Percentiles rank a stretch among this genome's conserved stretches.
Conservation (phyloP, 1,284 basidiomycete genomes). For the Afroboletus lepidellus region DNA sequence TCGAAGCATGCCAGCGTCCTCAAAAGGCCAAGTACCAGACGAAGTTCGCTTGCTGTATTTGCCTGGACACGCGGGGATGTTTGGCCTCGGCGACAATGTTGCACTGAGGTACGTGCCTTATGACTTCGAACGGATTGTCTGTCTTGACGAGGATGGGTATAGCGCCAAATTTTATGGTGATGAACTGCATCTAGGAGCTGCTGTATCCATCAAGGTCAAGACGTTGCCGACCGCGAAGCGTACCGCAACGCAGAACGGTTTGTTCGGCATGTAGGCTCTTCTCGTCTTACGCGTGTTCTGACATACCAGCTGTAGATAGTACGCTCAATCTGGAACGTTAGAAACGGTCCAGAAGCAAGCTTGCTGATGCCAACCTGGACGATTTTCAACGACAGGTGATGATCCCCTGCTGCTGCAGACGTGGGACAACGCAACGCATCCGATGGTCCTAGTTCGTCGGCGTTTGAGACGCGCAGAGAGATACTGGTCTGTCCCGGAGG, state of each 20-base stretch:
- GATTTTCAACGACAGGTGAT: constrained; percentile 71
- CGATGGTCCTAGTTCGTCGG: constrained; percentile 16
- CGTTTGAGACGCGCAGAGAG: constrained; percentile 37
- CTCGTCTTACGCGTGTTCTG: too few relatives aligned
- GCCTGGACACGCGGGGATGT: constrained; percentile 63
- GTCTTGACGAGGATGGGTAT: constrained; percentile 1
- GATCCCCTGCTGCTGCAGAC: constrained; percentile 31
- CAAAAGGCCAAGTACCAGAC: constrained; percentile 42
- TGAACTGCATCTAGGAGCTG: constrained; percentile 48
- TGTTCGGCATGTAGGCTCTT: too few relatives aligned
- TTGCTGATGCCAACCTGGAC: constrained; percentile 46
- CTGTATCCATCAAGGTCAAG: constrained; percentile 47
- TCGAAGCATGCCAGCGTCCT: constrained; percentile 49
- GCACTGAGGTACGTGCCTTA: constrained; percentile 52
- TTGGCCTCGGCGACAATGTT: constrained; percentile 62
- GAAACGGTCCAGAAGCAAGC: too few relatives aligned
- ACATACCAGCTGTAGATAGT: too few relatives aligned
- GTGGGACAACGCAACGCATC: constrained; percentile 6
- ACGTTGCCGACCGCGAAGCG: constrained; percentile 51
- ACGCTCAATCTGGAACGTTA: too few relatives aligned
- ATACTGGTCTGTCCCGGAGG: constrained; percentile 38
- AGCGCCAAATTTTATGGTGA: constrained; percentile 62
- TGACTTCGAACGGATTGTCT: background rate
- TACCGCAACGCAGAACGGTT: constrained; percentile 54
- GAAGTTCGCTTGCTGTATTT: constrained; percentile 55